Percentiles rank a stretch among this genome's conserved stretches.
Conservation (phyloP, 1,139 yeast species). For the Debaryomycetaceae sp. region DNA sequence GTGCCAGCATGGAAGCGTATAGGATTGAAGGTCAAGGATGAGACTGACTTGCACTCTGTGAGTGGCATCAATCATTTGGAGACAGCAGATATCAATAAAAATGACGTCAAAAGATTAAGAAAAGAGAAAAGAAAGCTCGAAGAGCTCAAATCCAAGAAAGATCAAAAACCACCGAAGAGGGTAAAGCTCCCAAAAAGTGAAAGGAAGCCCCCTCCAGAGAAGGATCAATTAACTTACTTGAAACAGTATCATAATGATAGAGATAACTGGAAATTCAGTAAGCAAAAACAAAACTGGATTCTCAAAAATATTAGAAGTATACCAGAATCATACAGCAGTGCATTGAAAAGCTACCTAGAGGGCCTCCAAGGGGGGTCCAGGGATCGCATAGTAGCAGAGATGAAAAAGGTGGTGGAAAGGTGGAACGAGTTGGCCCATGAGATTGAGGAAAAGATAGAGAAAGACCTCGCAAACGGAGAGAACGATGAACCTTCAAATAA, state of each 20-base stretch:
- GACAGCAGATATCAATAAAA: conserved; percentile 42
- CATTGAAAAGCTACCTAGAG: conserved; percentile 54
- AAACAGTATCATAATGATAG: conserved; percentile 60
- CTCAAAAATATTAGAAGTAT: conserved; percentile 60
- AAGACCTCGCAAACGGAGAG: conserved; percentile 25
- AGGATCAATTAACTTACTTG: conserved; percentile 76
- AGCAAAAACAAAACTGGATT: conserved; percentile 93
- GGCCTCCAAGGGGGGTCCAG: conserved; percentile 76
- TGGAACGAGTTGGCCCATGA: conserved; percentile 57
- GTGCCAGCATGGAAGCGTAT: conserved; percentile 92
- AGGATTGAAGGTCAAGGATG: conserved; percentile 60
- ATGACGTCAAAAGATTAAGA: conserved; percentile 45
- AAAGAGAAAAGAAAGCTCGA: conserved; percentile 27
- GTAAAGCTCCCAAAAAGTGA: conserved; percentile 72
- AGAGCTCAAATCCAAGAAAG: conserved; percentile 10
- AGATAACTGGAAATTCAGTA: conserved; percentile 83
- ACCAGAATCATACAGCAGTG: conserved; percentile 54
- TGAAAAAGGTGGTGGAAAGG: conserved; percentile 41
- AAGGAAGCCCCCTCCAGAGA: conserved; percentile 72
- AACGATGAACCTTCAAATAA: conserved; percentile 14
- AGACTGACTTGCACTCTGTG: conserved; percentile 37
- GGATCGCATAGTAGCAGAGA: conserved; percentile 52
- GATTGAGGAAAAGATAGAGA: conserved; percentile 37
- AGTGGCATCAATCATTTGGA: conserved; percentile 42
- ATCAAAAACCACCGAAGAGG: conserved; percentile 57